A percentile compares a stretch with the other conserved stretches of the same genome.
Conservation (phyloP, 257 asterid species). For the Agastache rugosa region DNA sequence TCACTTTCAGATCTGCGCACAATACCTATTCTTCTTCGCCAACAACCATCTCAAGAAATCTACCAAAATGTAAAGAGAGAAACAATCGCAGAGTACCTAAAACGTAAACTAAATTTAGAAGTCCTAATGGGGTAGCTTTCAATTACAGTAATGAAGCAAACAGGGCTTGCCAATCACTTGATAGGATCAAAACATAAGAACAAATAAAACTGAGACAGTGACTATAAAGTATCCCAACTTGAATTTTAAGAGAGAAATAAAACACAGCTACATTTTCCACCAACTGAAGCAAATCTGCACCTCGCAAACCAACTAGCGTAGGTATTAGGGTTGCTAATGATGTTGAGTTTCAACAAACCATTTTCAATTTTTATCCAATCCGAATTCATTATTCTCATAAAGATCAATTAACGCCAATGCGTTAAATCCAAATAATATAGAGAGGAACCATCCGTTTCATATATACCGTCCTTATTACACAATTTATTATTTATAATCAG, state of each 20-base stretch:
- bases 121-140: slow-evolving; percentile 18
- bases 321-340: slow-evolving; percentile 6
- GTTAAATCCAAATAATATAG: slow-evolving; percentile 6
- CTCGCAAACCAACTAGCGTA: neutral
- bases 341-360: neutral
- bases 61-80: slow-evolving; percentile 10
- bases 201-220: neutral
- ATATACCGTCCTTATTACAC: neutral
- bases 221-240: neutral
- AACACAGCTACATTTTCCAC: slow-evolving; percentile 6
- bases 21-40: neutral
- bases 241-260: neutral
- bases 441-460: neutral
- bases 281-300: slow-evolving; percentile 22
- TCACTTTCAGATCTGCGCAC: slow-evolving; percentile 1
- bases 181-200: slow-evolving; percentile 17
- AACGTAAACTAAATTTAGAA: neutral
- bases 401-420: slow-evolving; percentile 16
- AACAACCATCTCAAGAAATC: slow-evolving; percentile 10
- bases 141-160: slow-evolving; percentile 16
- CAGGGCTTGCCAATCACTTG: slow-evolving; percentile 3
- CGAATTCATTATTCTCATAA: slow-evolving; percentile 22
- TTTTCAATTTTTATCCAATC: slow-evolving; percentile 16
- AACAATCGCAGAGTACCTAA: slow-evolving; percentile 8
- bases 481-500: slow-evolving; percentile 11